Conservation (phyloP, 2,329 filamentous ascomycete genomes). For the Zymoseptoria crescenta region DNA sequence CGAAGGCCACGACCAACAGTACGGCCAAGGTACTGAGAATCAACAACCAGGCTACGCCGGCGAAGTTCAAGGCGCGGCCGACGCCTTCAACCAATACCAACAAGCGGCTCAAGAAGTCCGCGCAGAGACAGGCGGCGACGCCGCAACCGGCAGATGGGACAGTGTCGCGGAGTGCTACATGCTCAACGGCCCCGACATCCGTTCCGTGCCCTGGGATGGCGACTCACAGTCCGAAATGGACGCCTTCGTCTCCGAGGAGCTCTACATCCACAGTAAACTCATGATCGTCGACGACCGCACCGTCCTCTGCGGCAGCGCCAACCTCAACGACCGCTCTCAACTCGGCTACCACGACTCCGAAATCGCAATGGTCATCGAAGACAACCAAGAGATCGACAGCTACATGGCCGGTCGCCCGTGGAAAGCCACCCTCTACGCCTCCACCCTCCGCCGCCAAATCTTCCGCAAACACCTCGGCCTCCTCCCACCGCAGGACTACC, state of each 20-base stretch:
- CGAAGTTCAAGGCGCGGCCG: constrained; percentile 15
- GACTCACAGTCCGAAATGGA: constrained; percentile 49
- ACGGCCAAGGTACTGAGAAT: constrained; percentile 20
- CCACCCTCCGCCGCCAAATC: constrained; percentile 73
- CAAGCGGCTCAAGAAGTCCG: constrained; percentile 50
- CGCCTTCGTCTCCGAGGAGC: constrained; percentile 55
- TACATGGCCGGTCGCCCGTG: constrained; percentile 66
- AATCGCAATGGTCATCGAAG: constrained; percentile 82
- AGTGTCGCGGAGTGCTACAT: constrained; percentile 76
- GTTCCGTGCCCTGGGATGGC: constrained; percentile 53
- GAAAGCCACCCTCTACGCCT: constrained; percentile 65
- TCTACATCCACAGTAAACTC: constrained; percentile 61
- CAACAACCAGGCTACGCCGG: constrained; percentile 29
- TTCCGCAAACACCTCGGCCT: constrained; percentile 90
- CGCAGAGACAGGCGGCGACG: constrained; percentile 35
- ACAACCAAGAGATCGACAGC: constrained; percentile 61
- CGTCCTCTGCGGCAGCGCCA: constrained; percentile 72
- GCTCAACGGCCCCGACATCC: constrained; percentile 64
- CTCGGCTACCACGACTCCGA: constrained; percentile 79
- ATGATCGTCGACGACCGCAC: constrained; percentile 75
- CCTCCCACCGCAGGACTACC: constrained; percentile 62
- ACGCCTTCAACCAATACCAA: constrained; percentile 62
- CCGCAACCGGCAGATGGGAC: constrained; percentile 57
- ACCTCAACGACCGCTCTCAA: constrained; percentile 66
- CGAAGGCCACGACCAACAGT: constrained; percentile 43